Base-by-base conservation (phyloP, 139 green algal species). In the Nannochloris sp. region DNA sequence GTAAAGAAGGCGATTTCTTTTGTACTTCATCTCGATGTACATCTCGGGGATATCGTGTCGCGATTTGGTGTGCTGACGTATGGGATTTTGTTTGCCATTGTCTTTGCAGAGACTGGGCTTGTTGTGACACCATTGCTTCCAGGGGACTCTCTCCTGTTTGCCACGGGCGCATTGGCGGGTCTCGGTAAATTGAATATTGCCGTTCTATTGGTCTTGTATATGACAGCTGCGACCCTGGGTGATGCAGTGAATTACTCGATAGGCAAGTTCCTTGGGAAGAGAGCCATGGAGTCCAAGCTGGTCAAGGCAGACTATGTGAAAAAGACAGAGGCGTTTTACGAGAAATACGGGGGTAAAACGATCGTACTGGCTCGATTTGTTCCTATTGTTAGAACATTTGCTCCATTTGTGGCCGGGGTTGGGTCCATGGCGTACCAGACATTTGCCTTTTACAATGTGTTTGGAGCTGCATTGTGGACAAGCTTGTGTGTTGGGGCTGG, bases 291-390 rank as follows among this genome's bases (percentile, higher is more conserved):
- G 6, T 77, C 66, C 13, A 56, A 69, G n/a, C 33, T 87, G 11
- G 63, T 92, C 36, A 83, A 85, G 33, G 65, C 63, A 30, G 70
- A 86, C 62, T 76, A 90, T 74, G 79, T 95, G 30, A 63, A 66
- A 12, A 91, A 94, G 70, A 96, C 89, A 4, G 77, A 90, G 59
- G 23, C 63, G 11, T 95, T 90, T 62, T 95, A 92, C 55, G 63
- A 45, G 36, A 91, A 90, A 72, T 84, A 95, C 61, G 88, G 88
- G 12, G 85, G 80, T 63, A 92, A 92, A 71, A 90, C 87, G 5
- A 76, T 96, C 14, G 87, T 96, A 43, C 74, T 96, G 53, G 90
- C 87, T 3, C 81, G 90, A 29, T 96, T 96, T 65, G 81, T 96
- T 40, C 87, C 89, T 57, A 95, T 96, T 61, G 80, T 96, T 1